Conservation (phyloP, 768 basidiomycete species). For the Rhodotorula taiwanensis region DNA sequence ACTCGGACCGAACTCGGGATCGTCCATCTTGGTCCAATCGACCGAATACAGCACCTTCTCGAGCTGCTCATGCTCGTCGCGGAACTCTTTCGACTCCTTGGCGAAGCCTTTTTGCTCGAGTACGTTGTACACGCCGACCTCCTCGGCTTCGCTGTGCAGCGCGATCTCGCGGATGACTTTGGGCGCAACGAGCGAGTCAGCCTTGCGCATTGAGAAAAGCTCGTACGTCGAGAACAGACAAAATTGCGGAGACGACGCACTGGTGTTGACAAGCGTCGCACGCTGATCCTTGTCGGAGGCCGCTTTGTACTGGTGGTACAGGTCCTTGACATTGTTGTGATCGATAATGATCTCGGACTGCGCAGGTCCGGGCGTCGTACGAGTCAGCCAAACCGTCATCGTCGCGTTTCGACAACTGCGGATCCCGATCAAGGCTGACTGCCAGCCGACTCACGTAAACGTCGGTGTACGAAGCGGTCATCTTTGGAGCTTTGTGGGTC, state of each 20-base stretch:
- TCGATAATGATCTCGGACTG: constrained; percentile 15
- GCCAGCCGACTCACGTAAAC: background rate
- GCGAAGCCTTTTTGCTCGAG: background rate
- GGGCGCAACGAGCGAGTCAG: no score
- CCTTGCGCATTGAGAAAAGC: no score
- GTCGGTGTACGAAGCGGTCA: background rate
- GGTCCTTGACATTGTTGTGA: constrained; percentile 21
- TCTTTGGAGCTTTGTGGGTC: constrained; percentile 3
- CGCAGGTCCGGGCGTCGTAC: no score
- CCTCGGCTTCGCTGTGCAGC: constrained; percentile 26
- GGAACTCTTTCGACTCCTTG: background rate
- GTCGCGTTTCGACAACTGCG: no score
- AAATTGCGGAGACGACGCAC: background rate
- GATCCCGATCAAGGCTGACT: no score
- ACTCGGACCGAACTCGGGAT: constrained; percentile 7
- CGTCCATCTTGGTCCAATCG: constrained; percentile 16
- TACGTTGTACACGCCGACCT: constrained; percentile 8
- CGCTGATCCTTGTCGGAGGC: background rate
- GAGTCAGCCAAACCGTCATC: no score
- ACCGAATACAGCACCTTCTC: constrained; percentile 11
- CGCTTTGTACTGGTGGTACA: constrained; percentile 3
- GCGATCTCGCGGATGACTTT: constrained; percentile 29
- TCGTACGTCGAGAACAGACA: no score
- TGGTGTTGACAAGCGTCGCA: constrained; percentile 11
- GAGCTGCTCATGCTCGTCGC: constrained; percentile 25